Conservation (phyloP, 495 filamentous ascomycete species). For the Daldinia bambusicola region DNA sequence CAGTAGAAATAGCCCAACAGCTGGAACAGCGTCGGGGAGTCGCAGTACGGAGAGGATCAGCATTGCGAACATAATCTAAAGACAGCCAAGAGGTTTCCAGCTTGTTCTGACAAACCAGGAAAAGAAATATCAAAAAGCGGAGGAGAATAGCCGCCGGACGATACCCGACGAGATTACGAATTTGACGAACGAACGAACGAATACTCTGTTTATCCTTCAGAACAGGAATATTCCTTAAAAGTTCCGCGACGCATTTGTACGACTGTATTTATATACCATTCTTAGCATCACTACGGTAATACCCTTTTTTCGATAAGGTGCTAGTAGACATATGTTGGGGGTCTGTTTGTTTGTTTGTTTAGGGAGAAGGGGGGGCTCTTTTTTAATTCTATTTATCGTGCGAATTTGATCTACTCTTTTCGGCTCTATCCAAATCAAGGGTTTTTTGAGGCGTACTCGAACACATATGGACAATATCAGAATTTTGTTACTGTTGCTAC, state of each 20-base stretch:
- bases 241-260: conserved; percentile 42
- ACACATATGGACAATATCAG: conserved; percentile 23
- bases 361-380: background rate
- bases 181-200: conserved; percentile 41
- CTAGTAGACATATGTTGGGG: conserved; percentile 30
- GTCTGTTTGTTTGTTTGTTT: conserved; percentile 7
- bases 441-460: conserved; percentile 13
- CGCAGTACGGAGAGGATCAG: conserved; percentile 71
- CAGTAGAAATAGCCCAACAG: conserved; percentile 51
- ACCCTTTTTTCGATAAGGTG: conserved; percentile 37
- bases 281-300: conserved; percentile 41
- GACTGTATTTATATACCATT: conserved; percentile 44
- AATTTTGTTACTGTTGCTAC: conserved; percentile 39
- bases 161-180: conserved; percentile 42
- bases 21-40: conserved; percentile 50
- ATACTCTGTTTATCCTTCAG: conserved; percentile 38
- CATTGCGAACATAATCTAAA: conserved; percentile 81
- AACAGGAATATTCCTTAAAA: conserved; percentile 24
- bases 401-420: conserved; percentile 16
- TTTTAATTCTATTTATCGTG: conserved; percentile 10
- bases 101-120: background rate
- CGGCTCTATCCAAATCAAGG: conserved; percentile 21
- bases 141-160: conserved; percentile 23
- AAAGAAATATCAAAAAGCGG: background rate
- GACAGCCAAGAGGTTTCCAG: background rate